Evolutionary conservation across 2,329 filamentous ascomycete genomes (phyloP), one percentile per base, ranked within the genome.

Genomic region (Diaporthe caulivora): DNA sequence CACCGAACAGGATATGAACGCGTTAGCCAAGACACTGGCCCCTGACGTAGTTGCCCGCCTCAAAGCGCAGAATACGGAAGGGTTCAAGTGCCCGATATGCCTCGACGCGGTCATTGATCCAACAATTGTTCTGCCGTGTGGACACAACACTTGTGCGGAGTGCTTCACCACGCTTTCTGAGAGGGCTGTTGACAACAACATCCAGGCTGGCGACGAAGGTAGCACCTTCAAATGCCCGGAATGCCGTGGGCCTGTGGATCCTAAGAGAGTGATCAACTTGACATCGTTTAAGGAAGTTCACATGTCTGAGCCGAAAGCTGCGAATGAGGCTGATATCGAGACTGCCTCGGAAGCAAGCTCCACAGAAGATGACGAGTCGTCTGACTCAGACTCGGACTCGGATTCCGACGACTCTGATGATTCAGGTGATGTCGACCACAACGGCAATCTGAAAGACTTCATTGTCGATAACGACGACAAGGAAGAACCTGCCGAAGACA

Each of bases 1-100:
- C 26, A 82, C 85, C 3, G 86, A 87, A 64, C 84, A 89, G 4
- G 55, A 75, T 15, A 81, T 81, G 80, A 37, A 78, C 3, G 74
- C 71, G 0, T 74, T 80, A 26, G 94, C 94, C 1, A 88, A 89
- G 77, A 80, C 85, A 26, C 84, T 98, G 15, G 81, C 85, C 8
- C 77, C 81, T 0, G 85, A 89, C 21, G 93, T 94, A 17, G 86
- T 97, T 24, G 79, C 85, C n/a, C 90, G 94, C 9, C 87, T 97
- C 79, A 93, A 85, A 77, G 67, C 54, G 3, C 65, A 69, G 15
- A 80, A 79, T 1, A 80, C 81, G 1, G 86, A 91, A 1, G 88
- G 86, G 2, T 94, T 96, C 65, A 92, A 95, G 80, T 97, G 95
- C 78, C 94, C 94, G 0, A 91, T 97, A 26, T 98, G 95, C 80